These are phyloP conservation scores for Candida qinlingensis DNA, from an alignment of 805 yeast species.

Conservation along the genomic window DNA sequence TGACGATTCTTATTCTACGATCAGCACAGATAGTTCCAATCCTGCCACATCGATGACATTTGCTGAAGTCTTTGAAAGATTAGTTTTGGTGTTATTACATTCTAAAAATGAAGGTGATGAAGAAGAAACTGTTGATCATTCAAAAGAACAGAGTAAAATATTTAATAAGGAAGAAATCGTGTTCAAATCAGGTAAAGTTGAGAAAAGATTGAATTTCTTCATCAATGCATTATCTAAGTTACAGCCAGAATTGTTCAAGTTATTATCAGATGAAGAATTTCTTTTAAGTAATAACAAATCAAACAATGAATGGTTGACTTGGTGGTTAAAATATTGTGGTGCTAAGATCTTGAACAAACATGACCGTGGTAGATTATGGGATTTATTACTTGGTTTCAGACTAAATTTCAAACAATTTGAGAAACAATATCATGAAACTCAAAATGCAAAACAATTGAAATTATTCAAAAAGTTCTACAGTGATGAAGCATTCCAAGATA, in stretches of 20 bases:
- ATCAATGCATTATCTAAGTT: constrained; percentile 53
- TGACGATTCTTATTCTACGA: constrained; percentile 11
- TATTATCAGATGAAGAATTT: constrained; percentile 72
- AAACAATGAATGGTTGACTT: constrained; percentile 84
- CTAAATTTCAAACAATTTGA: constrained; percentile 27
- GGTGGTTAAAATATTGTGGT: constrained; percentile 95
- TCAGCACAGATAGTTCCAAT: constrained; percentile 18
- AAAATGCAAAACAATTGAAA: constrained; percentile 17
- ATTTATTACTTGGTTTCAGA: constrained; percentile 75
- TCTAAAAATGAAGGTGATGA: constrained; percentile 19
- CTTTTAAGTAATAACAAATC: constrained; percentile 48
- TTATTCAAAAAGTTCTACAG: constrained; percentile 18
- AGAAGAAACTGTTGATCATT: constrained; percentile 6
- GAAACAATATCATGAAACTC: constrained; percentile 4
- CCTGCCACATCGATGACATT: constrained; percentile 37
- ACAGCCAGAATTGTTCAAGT: constrained; percentile 72
- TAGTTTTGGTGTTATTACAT: constrained; percentile 70
- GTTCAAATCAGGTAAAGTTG: constrained; percentile 53
- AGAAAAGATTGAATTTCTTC: constrained; percentile 65
- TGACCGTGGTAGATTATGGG: constrained; percentile 91
- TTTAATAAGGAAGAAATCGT: constrained; percentile 28
- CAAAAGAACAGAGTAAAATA: neutral
- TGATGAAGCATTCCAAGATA: constrained; percentile 7
- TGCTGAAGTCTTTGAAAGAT: constrained; percentile 67
- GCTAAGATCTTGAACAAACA: constrained; percentile 75